A percentile compares a stretch with the other conserved stretches of the same genome.
These are phyloP conservation scores for Picea mariana DNA, from an alignment of 83 land plant species.

Conservation along the genomic window DNA sequence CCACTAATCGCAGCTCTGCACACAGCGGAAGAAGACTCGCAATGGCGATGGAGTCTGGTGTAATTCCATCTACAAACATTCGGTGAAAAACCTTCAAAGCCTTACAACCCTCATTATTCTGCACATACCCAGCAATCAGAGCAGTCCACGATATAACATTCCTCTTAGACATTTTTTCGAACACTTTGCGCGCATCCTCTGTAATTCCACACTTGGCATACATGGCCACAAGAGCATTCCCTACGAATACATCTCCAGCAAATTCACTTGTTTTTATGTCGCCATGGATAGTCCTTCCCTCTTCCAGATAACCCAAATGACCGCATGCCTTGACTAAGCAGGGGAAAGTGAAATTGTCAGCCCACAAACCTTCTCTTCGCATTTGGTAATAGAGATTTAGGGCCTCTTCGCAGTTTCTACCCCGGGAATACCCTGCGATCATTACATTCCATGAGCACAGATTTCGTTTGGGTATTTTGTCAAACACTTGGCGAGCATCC, in stretches of 20 bases:
- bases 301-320: slow-evolving; percentile 21
- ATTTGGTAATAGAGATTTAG: neutral
- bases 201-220: neutral
- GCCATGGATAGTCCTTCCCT: neutral
- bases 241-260: neutral
- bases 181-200: neutral
- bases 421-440: neutral
- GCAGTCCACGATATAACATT: neutral
- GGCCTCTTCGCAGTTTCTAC: neutral
- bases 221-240: neutral
- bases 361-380: slow-evolving; percentile 13
- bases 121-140: slow-evolving; percentile 19
- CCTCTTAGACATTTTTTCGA: neutral
- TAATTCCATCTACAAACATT: slow-evolving; percentile 27
- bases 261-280: slow-evolving; percentile 19
- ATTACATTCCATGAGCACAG: neutral
- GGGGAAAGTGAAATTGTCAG: slow-evolving; percentile 43
- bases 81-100: slow-evolving; percentile 25
- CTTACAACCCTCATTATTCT: slow-evolving; percentile 26
- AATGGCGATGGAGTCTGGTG: slow-evolving; percentile 42
- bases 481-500: neutral
- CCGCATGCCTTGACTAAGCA: slow-evolving; percentile 59
- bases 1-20: slow-evolving; percentile 7
- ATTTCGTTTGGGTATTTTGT: neutral
- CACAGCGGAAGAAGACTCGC: slow-evolving; percentile 30